These are phyloP conservation scores for Oryza longistaminata DNA, from an alignment of 176 grass and related monocot genomes.

Conservation along the genomic window DNA sequence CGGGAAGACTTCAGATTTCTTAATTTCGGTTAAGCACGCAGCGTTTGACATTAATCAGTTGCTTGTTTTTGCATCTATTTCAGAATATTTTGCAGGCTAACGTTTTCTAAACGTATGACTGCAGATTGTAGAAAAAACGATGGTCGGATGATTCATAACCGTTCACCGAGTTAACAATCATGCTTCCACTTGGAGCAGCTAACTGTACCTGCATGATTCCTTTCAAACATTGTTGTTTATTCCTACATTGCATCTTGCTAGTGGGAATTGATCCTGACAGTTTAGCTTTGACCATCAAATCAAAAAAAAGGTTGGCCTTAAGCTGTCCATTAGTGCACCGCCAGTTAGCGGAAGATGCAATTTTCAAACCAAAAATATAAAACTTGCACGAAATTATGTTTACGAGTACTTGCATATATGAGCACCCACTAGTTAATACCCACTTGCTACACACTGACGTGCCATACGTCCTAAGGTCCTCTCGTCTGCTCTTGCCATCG, in stretches of 20 bases:
- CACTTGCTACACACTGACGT: constrained; percentile 30
- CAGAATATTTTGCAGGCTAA: background rate
- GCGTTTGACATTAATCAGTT: background rate
- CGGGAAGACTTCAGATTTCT: background rate
- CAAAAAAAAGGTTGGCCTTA: constrained; percentile 1
- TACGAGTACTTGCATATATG: constrained; percentile 13
- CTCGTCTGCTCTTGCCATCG: background rate
- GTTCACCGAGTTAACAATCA: constrained; percentile 18
- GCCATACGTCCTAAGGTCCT: constrained; percentile 21
- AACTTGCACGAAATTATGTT: constrained; percentile 21
- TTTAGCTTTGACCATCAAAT: constrained; percentile 28
- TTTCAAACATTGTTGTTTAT: constrained; percentile 34
- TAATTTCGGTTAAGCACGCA: background rate
- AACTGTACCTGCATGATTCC: constrained; percentile 28
- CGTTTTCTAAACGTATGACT: background rate
- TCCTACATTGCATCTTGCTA: constrained; percentile 14
- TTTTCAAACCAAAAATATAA: background rate
- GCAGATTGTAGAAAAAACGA: background rate
- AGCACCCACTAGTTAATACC: background rate
- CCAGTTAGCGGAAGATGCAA: background rate
- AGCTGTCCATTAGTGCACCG: constrained; percentile 29
- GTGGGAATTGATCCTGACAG: constrained; percentile 24
- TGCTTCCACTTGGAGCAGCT: background rate
- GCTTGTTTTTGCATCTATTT: constrained; percentile 23
- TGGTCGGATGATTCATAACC: background rate